Evolutionary conservation across 2,329 filamentous ascomycete species (phyloP).

Genomic region (Penicillium sp.): DNA sequence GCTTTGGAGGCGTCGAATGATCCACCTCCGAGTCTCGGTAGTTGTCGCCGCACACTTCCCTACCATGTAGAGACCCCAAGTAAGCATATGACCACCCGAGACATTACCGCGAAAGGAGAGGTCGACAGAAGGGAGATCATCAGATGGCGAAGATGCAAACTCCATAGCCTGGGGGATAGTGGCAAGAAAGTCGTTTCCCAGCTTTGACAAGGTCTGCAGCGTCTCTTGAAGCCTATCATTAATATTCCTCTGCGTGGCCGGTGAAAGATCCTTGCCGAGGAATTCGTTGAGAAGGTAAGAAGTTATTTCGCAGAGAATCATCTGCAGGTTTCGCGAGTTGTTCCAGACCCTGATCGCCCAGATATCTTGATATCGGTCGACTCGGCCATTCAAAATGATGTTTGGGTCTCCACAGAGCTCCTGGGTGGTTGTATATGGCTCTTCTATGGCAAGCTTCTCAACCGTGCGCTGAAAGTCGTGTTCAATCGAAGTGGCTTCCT

Average conservation of each 20-base stretch:
- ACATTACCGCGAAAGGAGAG: background rate
- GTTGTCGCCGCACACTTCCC: constrained; percentile 8
- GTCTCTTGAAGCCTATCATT: constrained; percentile 13
- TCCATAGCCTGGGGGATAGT: constrained; percentile 26
- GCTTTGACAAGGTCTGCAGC: constrained; percentile 11
- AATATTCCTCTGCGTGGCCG: background rate
- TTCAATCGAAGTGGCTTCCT: constrained; percentile 16
- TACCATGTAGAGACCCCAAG: constrained; percentile 14
- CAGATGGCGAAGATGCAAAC: constrained; percentile 10
- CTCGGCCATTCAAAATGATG: constrained; percentile 16
- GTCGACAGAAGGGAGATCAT: background rate
- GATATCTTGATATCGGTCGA: constrained; percentile 15
- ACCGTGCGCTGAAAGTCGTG: constrained; percentile 7
- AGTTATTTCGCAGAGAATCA: constrained; percentile 23
- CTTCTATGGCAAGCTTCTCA: constrained; percentile 9
- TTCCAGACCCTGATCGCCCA: constrained; percentile 30
- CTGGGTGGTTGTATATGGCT: constrained; percentile 17
- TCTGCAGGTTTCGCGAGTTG: constrained; percentile 20
- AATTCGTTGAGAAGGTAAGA: constrained; percentile 17
- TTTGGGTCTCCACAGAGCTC: background rate
- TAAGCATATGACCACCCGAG: constrained; percentile 12
- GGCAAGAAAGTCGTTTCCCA: constrained; percentile 23
- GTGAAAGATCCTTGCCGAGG: constrained; percentile 7
- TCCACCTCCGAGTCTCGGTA: constrained; percentile 6
- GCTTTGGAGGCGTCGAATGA: constrained; percentile 2